Base-by-base conservation (phyloP, 139 green algal genomes). In the Desmodesmus armatus region DNA sequence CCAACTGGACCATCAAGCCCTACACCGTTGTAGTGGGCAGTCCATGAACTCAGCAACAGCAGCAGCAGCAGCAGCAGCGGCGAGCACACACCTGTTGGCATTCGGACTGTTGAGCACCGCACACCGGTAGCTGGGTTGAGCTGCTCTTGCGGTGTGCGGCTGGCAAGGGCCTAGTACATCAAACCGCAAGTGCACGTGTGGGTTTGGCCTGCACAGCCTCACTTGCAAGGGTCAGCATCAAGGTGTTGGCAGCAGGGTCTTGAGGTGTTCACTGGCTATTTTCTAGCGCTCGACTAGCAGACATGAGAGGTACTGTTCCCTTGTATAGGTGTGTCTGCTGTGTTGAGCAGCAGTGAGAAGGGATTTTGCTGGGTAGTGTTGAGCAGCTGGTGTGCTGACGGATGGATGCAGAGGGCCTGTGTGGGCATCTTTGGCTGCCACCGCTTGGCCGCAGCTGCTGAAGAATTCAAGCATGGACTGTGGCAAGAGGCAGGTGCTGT, bases 1-100 rank as follows among this genome's bases (percentile, higher is more conserved):
- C 91, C 7, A 73, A 63, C 1, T 95, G 74, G 58, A 60, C 51
- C 27, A 85, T 90, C 66, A 87, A 90, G 70, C 86, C 86, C 0
- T 90, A 90, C 43, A 67, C 81, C 13, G 86, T 90, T 29, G 86
- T 90, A 0, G 81, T 90, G 9, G 86, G 80, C 29, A 72, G 63
- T n/a, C 78, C 78, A 19, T 84, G 62, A 84, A n/a, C 17, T 15
- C 6, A n/a, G 17, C 55, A 65, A 19, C 33, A 6, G 65, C 63
- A 43, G 29, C 63, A 43, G 31, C 63, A 71, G 63, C 63, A 27
- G 31, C 63, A 71, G 29, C 63, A 71, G 29, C 29, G 7, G 7
- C 7, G 13, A 55, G 7, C 47, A 21, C 7, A 13, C 47, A 21
- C 9, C 47, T 55, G 47, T 55, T 55, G 47, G 13, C 47, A 7